Base-by-base conservation (phyloP, 208 protist genomes). In the Trypanosoma lewisi region DNA sequence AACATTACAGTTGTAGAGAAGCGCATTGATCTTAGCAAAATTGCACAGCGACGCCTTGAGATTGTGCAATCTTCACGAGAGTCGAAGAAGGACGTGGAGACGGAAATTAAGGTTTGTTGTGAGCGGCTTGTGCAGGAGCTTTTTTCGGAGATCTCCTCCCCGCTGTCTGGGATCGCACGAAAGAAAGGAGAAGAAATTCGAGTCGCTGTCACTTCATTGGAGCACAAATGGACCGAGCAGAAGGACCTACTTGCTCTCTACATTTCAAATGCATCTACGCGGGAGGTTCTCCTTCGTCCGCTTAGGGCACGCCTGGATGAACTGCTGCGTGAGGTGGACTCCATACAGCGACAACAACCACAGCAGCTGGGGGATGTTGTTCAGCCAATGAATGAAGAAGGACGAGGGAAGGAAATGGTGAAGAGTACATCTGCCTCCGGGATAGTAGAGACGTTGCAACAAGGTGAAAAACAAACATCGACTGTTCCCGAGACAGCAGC, bases 1-100 rank as follows among this genome's bases (percentile, higher is more conserved):
- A 92, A 87, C 63, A 93, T 93, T 44, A 85, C 79, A 3, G 87
- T 93, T 54, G 86, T 93, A 61, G 80, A 91, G 60, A 87, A 82
- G 44, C 63, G 64, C 54, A 77, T 93, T 52, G 81, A 83, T 71
- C 77, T 96, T 14, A 61, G 75, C 12, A 76, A 73, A 30, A 78
- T 93, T 63, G 63, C 59, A 28, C 63, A 83, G 44, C 75, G 80
- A 27, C 71, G 78, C n/a, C 50, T 96, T 31, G 77, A 82, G 49
- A 85, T 96, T 68, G 73, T 78, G 47, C 84, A 93, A 72, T 89
- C 80, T 2, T 89, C 86, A 17, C 74, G 84, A 12, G 89, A 96
- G 56, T 83, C 85, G 11, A 93, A 92, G 75, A 80, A 82, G 73
- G 80, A 89, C 65, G 85, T 96, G 36, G 82, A 93, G 54, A 67